A percentile compares a stretch with the other conserved stretches of the same genome.
Evolutionary conservation across 306 rosid genomes (phyloP).

Genomic region (Dalbergia cultrata): DNA sequence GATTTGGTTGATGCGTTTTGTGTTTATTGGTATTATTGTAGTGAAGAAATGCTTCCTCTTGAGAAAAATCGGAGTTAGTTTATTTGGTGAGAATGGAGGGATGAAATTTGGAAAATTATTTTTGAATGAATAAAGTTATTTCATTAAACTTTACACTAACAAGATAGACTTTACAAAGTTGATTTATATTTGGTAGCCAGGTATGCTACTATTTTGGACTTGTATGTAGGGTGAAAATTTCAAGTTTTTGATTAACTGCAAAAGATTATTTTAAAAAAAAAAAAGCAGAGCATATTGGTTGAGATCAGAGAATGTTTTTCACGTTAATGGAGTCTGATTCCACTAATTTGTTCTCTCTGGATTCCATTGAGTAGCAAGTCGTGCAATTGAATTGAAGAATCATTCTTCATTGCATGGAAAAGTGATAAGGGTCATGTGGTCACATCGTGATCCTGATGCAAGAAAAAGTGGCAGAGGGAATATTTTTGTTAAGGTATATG

Average conservation of each 20-base stretch:
- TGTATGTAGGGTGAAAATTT: background rate
- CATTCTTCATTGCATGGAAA: conserved; percentile 71
- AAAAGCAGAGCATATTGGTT: background rate
- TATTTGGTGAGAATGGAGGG: background rate
- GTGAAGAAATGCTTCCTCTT: background rate
- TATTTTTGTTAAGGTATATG: conserved; percentile 83
- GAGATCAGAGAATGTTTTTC: conserved; percentile 33
- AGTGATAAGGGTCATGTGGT: conserved; percentile 83
- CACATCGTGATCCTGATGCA: conserved; percentile 79
- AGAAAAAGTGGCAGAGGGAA: conserved; percentile 78
- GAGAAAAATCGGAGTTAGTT: background rate
- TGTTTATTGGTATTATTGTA: background rate
- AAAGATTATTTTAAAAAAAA: background rate
- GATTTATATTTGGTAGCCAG: background rate
- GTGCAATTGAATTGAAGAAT: conserved; percentile 74
- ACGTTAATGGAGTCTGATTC: background rate
- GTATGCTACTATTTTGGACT: background rate
- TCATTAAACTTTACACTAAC: background rate
- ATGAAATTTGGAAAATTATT: no score
- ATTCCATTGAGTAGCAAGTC: conserved; percentile 56
- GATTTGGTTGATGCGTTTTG: background rate
- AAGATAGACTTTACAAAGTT: background rate
- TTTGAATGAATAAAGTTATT: no score
- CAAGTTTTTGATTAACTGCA: background rate
- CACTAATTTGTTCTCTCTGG: conserved; percentile 21